Evolutionary conservation across 1,284 basidiomycete genomes (phyloP).

Genomic region (Fomes fomentarius): DNA sequence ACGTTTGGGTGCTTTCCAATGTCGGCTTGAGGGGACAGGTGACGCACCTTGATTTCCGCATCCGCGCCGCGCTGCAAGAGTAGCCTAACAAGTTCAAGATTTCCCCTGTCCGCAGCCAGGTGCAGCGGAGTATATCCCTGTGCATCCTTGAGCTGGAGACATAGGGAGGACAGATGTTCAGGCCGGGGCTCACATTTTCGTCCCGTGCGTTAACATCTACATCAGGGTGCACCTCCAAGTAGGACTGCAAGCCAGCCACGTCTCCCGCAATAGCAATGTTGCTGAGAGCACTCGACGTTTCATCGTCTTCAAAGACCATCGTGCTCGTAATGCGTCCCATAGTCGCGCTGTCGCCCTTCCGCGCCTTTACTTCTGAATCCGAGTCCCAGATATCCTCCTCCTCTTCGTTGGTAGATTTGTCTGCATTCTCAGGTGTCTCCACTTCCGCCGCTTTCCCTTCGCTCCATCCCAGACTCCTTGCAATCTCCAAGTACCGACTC

Average conservation of each 20-base stretch:
- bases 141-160: background rate
- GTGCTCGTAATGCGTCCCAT: slow-evolving; percentile 70
- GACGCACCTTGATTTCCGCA: slow-evolving; percentile 56
- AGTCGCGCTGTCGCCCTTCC: slow-evolving; percentile 42
- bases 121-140: slow-evolving; percentile 89
- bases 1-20: background rate
- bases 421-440: background rate
- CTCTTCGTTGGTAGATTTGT: slow-evolving; percentile 5
- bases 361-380: slow-evolving; percentile 15
- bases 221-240: slow-evolving; percentile 47
- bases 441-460: slow-evolving; percentile 36
- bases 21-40: background rate
- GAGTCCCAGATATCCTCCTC: slow-evolving; percentile 35
- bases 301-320: slow-evolving; percentile 47
- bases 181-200: slow-evolving; percentile 66
- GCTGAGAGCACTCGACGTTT: slow-evolving; percentile 54
- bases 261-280: slow-evolving; percentile 67
- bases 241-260: slow-evolving; percentile 43
- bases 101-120: slow-evolving; percentile 83
- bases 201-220: slow-evolving; percentile 50
- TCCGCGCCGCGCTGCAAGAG: slow-evolving; percentile 75
- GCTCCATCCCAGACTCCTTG: slow-evolving; percentile 69
- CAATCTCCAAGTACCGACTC: slow-evolving; percentile 72
- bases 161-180: background rate
- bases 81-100: slow-evolving; percentile 54